phyloP scores from a whole-genome alignment of 768 basidiomycete genomes.

The Sporobolomyces roseus region DNA sequence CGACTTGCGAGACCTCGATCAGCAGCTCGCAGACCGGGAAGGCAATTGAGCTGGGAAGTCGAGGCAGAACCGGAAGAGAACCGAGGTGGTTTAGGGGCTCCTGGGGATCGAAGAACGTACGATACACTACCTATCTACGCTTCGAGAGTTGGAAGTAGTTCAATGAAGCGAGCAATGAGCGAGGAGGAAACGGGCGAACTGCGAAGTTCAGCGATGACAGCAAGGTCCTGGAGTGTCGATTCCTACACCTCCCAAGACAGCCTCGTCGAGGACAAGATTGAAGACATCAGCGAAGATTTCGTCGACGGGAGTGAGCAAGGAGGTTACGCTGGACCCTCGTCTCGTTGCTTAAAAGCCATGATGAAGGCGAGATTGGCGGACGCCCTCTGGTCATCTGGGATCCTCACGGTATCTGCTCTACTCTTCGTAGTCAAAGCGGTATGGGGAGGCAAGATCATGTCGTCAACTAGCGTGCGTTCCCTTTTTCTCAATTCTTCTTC shows the following conservation, averaged over 20 bases:
- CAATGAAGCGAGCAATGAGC: neutral
- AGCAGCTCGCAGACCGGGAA: neutral
- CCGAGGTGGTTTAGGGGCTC: neutral
- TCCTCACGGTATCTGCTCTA: neutral
- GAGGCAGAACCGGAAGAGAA: neutral
- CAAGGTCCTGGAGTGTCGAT: neutral
- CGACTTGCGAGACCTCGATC: neutral
- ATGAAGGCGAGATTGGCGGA: neutral
- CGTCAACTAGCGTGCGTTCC: neutral
- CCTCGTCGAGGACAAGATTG: neutral
- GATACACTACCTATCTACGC: constrained; percentile 14
- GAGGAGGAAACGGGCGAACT: neutral
- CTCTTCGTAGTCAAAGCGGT: constrained; percentile 8
- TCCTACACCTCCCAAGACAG: neutral
- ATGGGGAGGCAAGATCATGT: neutral
- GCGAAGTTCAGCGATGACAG: neutral
- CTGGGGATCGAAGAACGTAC: neutral
- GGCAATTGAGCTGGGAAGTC: constrained; percentile 11
- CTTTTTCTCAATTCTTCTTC: neutral
- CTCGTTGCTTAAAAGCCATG: constrained; percentile 2
- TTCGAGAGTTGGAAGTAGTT: neutral
- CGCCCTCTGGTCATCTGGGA: neutral
- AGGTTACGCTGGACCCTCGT: constrained; percentile 4
- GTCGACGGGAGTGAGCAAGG: neutral
- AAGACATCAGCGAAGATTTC: neutral